Evolutionary conservation across 176 grass and related monocot genomes (phyloP), one percentile per base, ranked within the genome.

Genomic region (Zoysia pacifica): DNA sequence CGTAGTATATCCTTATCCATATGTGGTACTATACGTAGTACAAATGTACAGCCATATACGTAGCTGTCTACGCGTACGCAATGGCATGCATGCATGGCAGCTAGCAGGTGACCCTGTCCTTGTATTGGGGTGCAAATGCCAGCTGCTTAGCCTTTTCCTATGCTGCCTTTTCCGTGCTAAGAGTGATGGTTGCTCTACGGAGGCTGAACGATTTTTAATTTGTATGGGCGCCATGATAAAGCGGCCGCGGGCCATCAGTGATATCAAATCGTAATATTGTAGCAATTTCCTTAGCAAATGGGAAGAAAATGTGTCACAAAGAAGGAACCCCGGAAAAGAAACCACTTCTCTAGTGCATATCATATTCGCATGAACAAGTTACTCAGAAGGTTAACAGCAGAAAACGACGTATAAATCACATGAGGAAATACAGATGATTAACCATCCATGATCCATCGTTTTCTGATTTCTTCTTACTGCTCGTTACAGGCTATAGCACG

Each of bases 141-240:
- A 84, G 86, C 75, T 69, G n/a, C 59, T 5, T 4, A 65, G 45
- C 2, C 39, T 65, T 78, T 55, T 13, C 20, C 28, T 45, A 49
- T 40, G 48, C 14, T 9, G 11, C 16, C 74, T 48, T 78, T 66
- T 72, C 15, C n/a, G 59, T 58, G 59, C 6, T 11, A 40, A 73
- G 40, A 55, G 41, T 70, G 68, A 66, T 65, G 68, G 50, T 49
- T 73, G 53, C 47, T 74, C 63, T 38, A 14, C 13, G 40, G 73
- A 46, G 46, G 86, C 62, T 88, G 38, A 83, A 67, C 45, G 13
- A 73, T 83, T 28, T 28, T 28, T 80, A 73, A 79, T 60, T 80
- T 80, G 83, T 79, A 60, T 66, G 61, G 43, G 59, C 28, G 14
- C 40, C 60, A 48, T 41, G 18, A 46, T 55, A 69, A 45, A 28